Evolutionary conservation across 2,329 filamentous ascomycete species (phyloP).

Genomic region (Penicillium brasilianum): DNA sequence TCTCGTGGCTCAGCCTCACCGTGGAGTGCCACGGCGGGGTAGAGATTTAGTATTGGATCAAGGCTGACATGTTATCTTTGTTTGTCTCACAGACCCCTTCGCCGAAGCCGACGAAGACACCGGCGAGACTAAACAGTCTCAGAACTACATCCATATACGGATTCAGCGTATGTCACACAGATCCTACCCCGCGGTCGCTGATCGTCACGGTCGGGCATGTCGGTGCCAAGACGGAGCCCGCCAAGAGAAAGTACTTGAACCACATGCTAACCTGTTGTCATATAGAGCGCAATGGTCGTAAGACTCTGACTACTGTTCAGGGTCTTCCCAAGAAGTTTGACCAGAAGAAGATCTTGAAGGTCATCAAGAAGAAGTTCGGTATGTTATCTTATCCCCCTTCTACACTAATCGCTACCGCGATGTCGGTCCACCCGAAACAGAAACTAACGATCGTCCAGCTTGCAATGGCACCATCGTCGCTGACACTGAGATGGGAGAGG

Average conservation of each 20-base stretch:
- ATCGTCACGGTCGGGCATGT: conserved; percentile 6
- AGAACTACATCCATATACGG: conserved; percentile 99
- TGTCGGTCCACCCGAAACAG: not conserved
- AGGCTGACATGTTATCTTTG: conserved; percentile 38
- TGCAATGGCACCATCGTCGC: conserved; percentile 99
- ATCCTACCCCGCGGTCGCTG: conserved; percentile 1
- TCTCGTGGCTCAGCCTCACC: not conserved
- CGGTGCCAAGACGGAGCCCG: conserved; percentile 12
- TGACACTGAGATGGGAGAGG: conserved; percentile 96
- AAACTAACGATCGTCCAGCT: conserved; percentile 58
- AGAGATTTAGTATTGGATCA: conserved; percentile 37
- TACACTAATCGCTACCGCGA: not conserved
- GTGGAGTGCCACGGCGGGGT: conserved; percentile 41
- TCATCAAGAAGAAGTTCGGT: conserved; percentile 99
- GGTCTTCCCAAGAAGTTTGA: conserved; percentile 98
- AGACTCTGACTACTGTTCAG: conserved; percentile 99
- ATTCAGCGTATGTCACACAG: conserved; percentile 83
- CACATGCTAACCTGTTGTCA: conserved; percentile 29
- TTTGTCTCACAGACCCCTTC: conserved; percentile 82
- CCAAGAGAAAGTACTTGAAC: not conserved
- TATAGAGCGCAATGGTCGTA: conserved; percentile 99
- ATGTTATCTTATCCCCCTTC: conserved; percentile 43
- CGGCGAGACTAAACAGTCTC: conserved; percentile 91
- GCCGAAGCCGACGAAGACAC: conserved; percentile 99
- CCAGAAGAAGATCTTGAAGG: conserved; percentile 99